phyloP scores from a whole-genome alignment of 805 yeast genomes.

The Candida cerambycidarum region DNA sequence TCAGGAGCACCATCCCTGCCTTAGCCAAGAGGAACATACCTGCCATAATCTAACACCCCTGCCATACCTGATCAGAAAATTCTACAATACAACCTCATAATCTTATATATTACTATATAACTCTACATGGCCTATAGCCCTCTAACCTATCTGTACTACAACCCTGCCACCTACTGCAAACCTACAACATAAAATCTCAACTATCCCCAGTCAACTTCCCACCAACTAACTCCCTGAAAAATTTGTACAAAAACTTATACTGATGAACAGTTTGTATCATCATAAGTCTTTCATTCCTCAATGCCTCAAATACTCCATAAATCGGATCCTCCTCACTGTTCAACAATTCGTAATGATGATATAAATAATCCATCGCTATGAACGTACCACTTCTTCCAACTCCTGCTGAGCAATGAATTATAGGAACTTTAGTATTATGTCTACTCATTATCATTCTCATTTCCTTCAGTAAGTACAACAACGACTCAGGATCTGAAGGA shows the following conservation, averaged over 20 bases:
- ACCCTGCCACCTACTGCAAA: too few relatives aligned
- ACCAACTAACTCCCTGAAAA: constrained; percentile 12
- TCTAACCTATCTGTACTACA: too few relatives aligned
- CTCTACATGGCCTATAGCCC: too few relatives aligned
- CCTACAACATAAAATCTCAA: too few relatives aligned
- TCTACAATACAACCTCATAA: too few relatives aligned
- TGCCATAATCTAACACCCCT: too few relatives aligned
- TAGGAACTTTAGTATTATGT: constrained; percentile 18
- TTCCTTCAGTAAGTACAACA: constrained; percentile 25
- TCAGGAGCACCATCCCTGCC: too few relatives aligned
- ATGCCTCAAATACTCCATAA: constrained; percentile 23
- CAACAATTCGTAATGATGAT: constrained; percentile 13
- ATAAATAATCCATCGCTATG: constrained; percentile 36
- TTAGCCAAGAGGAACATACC: too few relatives aligned
- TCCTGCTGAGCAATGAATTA: constrained; percentile 48
- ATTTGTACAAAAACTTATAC: constrained; percentile 35
- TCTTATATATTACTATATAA: too few relatives aligned
- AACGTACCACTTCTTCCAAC: constrained; percentile 48
- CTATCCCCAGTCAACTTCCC: constrained; percentile 2
- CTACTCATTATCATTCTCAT: constrained; percentile 14
- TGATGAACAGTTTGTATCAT: constrained; percentile 45
- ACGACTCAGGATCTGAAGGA: constrained; percentile 34
- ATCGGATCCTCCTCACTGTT: constrained; percentile 24
- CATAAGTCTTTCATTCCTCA: constrained; percentile 39
- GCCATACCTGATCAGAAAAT: too few relatives aligned